Conservation (phyloP, 2,329 filamentous ascomycete species). For the Ascocoryne sarcoides region DNA sequence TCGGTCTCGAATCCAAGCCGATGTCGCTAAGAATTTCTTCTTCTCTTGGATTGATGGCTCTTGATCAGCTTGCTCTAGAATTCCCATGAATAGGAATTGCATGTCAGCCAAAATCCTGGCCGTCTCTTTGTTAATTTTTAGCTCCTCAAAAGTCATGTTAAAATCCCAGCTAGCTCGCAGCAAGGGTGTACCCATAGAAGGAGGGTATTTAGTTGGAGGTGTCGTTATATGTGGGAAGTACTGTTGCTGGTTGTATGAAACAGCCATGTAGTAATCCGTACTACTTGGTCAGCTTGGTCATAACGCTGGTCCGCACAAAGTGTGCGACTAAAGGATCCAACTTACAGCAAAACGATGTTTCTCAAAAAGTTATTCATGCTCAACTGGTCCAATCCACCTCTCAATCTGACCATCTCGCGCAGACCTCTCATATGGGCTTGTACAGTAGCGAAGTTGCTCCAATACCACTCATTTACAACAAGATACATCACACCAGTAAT, state of each 20-base stretch:
- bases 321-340: not conserved
- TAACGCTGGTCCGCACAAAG: not conserved
- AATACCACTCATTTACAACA: conserved; percentile 45
- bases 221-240: conserved; percentile 34
- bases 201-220: conserved; percentile 34
- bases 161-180: conserved; percentile 36
- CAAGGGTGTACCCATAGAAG: conserved; percentile 37
- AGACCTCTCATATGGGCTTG: conserved; percentile 39
- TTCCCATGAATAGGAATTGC: conserved; percentile 37
- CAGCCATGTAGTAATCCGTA: conserved; percentile 39
- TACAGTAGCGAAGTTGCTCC: conserved; percentile 38
- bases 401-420: conserved; percentile 38
- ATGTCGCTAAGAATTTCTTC: conserved; percentile 29
- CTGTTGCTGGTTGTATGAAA: conserved; percentile 38
- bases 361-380: conserved; percentile 39
- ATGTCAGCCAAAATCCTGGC: conserved; percentile 44
- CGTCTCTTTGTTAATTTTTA: conserved; percentile 38
- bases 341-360: conserved; percentile 42
- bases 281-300: conserved; percentile 22
- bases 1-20: conserved; percentile 33
- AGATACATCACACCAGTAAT: conserved; percentile 42
- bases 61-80: conserved; percentile 34
- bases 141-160: conserved; percentile 31
- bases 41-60: conserved; percentile 2
- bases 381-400: conserved; percentile 38